Base-by-base conservation (phyloP, 2,329 filamentous ascomycete species). In the Berkeleyomyces basicola region DNA sequence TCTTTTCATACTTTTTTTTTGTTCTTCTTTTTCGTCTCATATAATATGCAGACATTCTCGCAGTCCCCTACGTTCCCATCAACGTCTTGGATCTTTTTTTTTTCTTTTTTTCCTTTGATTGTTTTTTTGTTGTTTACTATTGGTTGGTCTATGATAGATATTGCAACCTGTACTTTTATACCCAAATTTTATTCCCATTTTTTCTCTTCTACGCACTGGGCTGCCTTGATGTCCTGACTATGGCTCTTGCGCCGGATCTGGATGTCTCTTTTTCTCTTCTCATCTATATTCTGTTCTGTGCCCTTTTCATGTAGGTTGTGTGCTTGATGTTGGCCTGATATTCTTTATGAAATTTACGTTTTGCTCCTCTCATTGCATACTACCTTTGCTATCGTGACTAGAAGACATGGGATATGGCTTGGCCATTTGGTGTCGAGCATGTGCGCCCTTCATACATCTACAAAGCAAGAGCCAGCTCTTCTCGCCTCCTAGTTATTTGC, bases 71-170 rank as follows among this genome's bases (percentile, higher is more conserved):
- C 42, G 37, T 61, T 31, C 39, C 33, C 36, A 7, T 23, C 37
- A 11, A 43, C 53, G 43, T 53, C 39, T 16, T 31, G 9, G 53
- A 36, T 58, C 39, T 58, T 59, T 46, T 58, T 14, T 40, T 62
- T 47, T 64, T 40, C n/a, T 59, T 43, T 62, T 23, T 23, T 23
- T 23, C 23, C 23, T 23, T 23, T 1, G 23, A 23, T 23, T 2
- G 23, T 23, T 23, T 62, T 62, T 43, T 66, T 61, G 55, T 42
- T 44, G 42, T 49, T 3, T 62, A 46, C 42, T 53, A 60, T 49
- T 14, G 4, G 43, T 63, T 66, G 61, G 59, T 57, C 53, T 42
- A 31, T 31, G 47, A 51, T 43, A 63, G 61, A 65, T 53, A 59
- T 43, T 60, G 61, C 40, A 23, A 23, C 31, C 14, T 5, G 55